These are phyloP conservation scores for Cercospora sojina DNA, from an alignment of 2,329 filamentous ascomycete genomes.

Conservation along the genomic window DNA sequence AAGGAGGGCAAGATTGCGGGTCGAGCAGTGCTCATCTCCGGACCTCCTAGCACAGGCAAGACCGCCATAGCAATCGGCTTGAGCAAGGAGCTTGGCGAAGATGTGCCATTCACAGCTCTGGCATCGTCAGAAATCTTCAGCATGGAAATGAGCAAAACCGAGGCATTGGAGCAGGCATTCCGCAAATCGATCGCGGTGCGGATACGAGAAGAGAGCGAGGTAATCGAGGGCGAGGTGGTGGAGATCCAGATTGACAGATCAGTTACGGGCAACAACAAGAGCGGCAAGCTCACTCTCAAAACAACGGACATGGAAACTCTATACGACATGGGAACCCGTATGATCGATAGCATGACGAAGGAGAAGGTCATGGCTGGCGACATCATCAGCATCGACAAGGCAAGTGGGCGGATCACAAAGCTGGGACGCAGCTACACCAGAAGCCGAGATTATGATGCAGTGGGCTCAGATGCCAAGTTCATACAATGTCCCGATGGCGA, in stretches of 20 bases:
- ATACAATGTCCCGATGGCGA: constrained; percentile 97
- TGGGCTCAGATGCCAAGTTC: constrained; percentile 98
- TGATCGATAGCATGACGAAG: constrained; percentile 99
- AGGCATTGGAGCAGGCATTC: constrained; percentile 97
- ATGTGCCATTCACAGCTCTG: constrained; percentile 95
- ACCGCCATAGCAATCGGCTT: constrained; percentile 99
- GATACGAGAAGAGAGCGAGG: constrained; percentile 98
- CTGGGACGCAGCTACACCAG: constrained; percentile 91
- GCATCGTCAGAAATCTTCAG: constrained; percentile 97
- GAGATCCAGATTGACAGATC: constrained; percentile 98
- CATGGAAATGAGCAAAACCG: constrained; percentile 98
- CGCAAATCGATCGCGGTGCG: constrained; percentile 96
- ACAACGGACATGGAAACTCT: constrained; percentile 99
- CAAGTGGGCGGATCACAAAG: constrained; percentile 96
- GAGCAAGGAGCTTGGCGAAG: constrained; percentile 85
- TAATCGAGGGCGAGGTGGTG: constrained; percentile 98
- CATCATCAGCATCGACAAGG: constrained; percentile 98
- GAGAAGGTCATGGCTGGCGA: constrained; percentile 98
- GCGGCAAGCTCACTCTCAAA: constrained; percentile 98
- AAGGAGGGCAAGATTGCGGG: constrained; percentile 98
- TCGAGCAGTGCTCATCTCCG: constrained; percentile 88
- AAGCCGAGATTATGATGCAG: constrained; percentile 96
- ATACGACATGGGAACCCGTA: constrained; percentile 99
- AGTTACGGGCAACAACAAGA: constrained; percentile 92
- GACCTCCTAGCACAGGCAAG: constrained; percentile 95